phyloP scores from a whole-genome alignment of 176 grass and related monocot genomes.

The Aegilops longissima region DNA sequence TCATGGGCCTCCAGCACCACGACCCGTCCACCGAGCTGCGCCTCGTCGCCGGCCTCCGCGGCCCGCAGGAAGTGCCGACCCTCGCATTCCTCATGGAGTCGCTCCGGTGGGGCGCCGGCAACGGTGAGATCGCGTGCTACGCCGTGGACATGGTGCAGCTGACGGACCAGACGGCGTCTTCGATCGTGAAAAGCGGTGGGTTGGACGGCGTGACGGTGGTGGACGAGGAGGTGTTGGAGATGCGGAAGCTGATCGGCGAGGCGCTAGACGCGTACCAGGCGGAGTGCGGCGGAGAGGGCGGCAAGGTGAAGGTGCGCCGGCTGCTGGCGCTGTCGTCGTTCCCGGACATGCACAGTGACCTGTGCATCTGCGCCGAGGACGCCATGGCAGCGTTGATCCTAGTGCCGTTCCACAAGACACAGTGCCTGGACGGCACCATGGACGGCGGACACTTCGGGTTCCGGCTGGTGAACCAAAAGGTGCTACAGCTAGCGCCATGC shows the following conservation, averaged over 20 bases:
- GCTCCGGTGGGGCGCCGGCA: slow-evolving; percentile 41
- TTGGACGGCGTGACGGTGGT: slow-evolving; percentile 54
- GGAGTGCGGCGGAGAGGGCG: slow-evolving; percentile 27
- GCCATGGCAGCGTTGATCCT: slow-evolving; percentile 56
- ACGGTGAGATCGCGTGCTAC: slow-evolving; percentile 44
- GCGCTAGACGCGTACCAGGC: slow-evolving; percentile 50
- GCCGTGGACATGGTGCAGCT: slow-evolving; percentile 78
- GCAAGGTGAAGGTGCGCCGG: slow-evolving; percentile 37
- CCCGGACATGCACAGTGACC: slow-evolving; percentile 69
- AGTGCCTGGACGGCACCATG: slow-evolving; percentile 55
- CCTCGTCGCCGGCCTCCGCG: slow-evolving; percentile 57
- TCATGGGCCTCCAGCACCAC: slow-evolving; percentile 77
- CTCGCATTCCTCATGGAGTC: slow-evolving; percentile 53
- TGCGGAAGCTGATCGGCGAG: slow-evolving; percentile 62
- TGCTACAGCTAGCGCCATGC: slow-evolving; percentile 68
- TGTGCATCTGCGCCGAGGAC: slow-evolving; percentile 75
- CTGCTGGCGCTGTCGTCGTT: slow-evolving; percentile 67
- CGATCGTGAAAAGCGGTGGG: slow-evolving; percentile 53
- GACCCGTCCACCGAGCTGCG: slow-evolving; percentile 44
- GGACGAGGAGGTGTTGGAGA: slow-evolving; percentile 66
- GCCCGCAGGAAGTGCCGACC: slow-evolving; percentile 57
- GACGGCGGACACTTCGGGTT: slow-evolving; percentile 46
- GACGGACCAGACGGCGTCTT: slow-evolving; percentile 57
- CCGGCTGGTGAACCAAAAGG: slow-evolving; percentile 69
- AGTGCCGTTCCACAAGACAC: slow-evolving; percentile 60